These are phyloP conservation scores for Apophysomyces ossiformis DNA, from an alignment of 371 early-diverging fungal genomes.

Conservation along the genomic window DNA sequence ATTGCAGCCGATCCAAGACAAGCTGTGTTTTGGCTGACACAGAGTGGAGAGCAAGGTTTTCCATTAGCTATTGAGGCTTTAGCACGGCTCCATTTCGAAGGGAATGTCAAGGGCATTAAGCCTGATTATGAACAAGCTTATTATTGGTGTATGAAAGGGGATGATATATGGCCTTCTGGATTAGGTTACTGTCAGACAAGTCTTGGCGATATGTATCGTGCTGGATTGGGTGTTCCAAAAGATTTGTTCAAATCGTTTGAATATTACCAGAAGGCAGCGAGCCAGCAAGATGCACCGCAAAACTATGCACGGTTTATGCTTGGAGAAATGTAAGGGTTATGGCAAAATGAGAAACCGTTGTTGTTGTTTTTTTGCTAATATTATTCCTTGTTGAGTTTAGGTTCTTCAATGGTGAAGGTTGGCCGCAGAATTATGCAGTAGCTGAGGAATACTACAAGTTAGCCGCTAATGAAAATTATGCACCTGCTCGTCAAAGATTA, in stretches of 20 bases:
- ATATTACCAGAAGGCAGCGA: conserved; percentile 56
- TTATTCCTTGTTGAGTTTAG: conserved; percentile 18
- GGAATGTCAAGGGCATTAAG: conserved; percentile 32
- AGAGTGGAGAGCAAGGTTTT: conserved; percentile 51
- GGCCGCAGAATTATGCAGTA: conserved; percentile 42
- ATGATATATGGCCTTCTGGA: conserved; percentile 58
- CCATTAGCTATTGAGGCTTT: conserved; percentile 50
- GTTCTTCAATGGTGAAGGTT: conserved; percentile 50
- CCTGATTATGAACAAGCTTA: conserved; percentile 46
- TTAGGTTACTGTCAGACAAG: conserved; percentile 52
- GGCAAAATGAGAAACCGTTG: not conserved
- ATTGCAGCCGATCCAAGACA: conserved; percentile 38
- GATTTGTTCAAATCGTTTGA: conserved; percentile 45
- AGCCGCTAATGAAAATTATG: conserved; percentile 47
- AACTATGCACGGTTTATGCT: conserved; percentile 54
- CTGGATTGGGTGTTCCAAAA: conserved; percentile 48
- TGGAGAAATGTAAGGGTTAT: conserved; percentile 47
- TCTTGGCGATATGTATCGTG: conserved; percentile 50
- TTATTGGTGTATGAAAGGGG: conserved; percentile 49
- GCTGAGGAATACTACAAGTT: conserved; percentile 51
- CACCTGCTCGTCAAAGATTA: conserved; percentile 34
- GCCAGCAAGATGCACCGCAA: conserved; percentile 53
- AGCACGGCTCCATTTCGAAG: conserved; percentile 44
- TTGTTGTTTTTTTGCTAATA: not conserved
- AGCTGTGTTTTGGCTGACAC: conserved; percentile 51